Conservation (phyloP, 2,329 filamentous ascomycete genomes). For the Trichoderma brevicompactum region DNA sequence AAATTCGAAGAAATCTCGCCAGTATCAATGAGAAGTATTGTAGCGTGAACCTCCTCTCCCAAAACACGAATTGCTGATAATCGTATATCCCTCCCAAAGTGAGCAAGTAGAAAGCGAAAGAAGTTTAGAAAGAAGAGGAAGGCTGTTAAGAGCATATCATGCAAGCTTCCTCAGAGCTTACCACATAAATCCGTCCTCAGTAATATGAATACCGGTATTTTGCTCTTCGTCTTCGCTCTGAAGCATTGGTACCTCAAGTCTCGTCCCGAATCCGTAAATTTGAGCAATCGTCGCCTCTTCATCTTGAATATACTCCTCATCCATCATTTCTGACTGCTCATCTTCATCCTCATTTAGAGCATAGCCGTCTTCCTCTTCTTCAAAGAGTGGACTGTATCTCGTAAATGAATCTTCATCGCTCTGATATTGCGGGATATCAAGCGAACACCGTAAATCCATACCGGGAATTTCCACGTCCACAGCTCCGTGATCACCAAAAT, state of each 20-base stretch:
- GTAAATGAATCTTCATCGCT: background rate
- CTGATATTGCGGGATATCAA: conserved; percentile 25
- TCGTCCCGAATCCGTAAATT: background rate
- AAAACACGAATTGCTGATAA: background rate
- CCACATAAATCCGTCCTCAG: conserved; percentile 10
- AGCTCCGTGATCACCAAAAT: conserved; percentile 33
- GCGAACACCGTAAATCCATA: conserved; percentile 32
- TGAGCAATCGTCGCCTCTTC: background rate
- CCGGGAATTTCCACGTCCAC: conserved; percentile 39
- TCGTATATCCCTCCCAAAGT: background rate
- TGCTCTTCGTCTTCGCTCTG: background rate
- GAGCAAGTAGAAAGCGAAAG: background rate
- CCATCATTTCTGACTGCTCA: background rate
- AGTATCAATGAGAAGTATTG: background rate
- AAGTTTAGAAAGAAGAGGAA: background rate
- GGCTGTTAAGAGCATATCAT: too few species aligned
- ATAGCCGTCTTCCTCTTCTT: background rate
- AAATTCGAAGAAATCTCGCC: background rate
- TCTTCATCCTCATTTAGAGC: background rate
- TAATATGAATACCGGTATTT: background rate
- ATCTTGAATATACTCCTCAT: background rate
- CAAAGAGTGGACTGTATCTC: background rate
- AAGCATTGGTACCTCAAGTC: background rate
- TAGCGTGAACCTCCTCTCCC: background rate
- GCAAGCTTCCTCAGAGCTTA: background rate